phyloP scores from a whole-genome alignment of 331 rosid genomes.

The Pyracantha coccinea region DNA sequence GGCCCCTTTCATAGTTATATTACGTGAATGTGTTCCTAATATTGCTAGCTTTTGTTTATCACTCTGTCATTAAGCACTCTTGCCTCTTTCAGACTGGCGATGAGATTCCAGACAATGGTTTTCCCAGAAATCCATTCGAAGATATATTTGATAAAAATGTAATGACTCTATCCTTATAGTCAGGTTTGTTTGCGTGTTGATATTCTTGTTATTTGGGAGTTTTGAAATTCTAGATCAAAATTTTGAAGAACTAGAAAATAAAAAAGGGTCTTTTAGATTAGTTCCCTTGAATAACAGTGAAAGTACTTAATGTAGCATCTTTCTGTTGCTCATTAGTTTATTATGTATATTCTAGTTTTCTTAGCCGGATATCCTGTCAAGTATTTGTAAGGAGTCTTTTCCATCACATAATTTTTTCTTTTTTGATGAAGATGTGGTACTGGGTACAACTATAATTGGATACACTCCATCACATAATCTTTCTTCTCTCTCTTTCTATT shows the following conservation, averaged over 20 bases:
- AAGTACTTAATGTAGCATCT: background rate
- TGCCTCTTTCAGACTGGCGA: slow-evolving; percentile 60
- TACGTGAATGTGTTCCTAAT: background rate
- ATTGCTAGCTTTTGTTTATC: background rate
- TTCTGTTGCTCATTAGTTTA: background rate
- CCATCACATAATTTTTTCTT: too few species aligned
- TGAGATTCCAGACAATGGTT: slow-evolving; percentile 50
- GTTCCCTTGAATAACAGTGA: background rate
- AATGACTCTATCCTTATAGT: slow-evolving; percentile 15
- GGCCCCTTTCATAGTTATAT: background rate
- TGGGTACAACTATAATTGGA: too few species aligned
- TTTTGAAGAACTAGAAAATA: background rate
- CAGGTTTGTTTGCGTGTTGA: background rate
- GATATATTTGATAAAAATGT: slow-evolving; percentile 71
- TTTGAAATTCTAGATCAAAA: background rate
- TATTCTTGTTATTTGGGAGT: background rate
- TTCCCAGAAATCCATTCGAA: slow-evolving; percentile 66
- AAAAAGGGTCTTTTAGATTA: background rate
- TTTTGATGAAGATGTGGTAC: too few species aligned
- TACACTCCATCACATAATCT: background rate
- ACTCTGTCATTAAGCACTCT: slow-evolving; percentile 1
- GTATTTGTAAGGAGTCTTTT: background rate
- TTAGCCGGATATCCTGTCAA: background rate
- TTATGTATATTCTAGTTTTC: background rate
- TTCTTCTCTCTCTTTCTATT: background rate